Base-by-base conservation (phyloP, 306 rosid species). In the Dicorynia guianensis region DNA sequence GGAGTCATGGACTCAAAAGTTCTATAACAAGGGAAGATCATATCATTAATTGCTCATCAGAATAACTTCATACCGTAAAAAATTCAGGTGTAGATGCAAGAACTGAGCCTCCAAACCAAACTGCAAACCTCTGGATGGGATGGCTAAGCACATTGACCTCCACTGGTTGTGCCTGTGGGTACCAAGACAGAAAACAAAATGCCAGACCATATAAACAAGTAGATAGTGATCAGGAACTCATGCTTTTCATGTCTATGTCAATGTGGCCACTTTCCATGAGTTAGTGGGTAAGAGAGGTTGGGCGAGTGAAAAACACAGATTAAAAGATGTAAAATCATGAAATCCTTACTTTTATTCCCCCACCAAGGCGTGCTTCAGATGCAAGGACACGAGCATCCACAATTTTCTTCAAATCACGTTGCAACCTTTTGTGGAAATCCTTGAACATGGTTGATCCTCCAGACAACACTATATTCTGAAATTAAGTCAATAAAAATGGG, bases 381-480 rank as follows among this genome's bases (percentile, higher is more conserved):
- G 97, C 90, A 79, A 77, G 93, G 75, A 81, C 89, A 42, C 99
- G 96, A 11, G 97, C 87, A 84, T 96, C 99, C 56, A 96, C 99
- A 47, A 96, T 90, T 82, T 92, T 96, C 81, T 89, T 96, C 72
- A 96, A 56, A 80, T 96, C 99, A 71, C 99, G 95, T 72, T 96
- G 99, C 91, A 96, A 88, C 83, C 98, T 96, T 84, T 96, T 81
- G 72, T 87, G 92, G 80, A 96, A 96, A 91, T 96, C 99, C 88
- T 92, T 96, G 89, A 96, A 96, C 97, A 96, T 96, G 69, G 99
- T 96, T 78, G 99, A 96, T 48, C 99, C 99, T 58, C 99, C 99
- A 17, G 99, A 96, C 79, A 96, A 76, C 69, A 96, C 99, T 48
- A 96, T 82, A 81, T 96, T 96, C 99, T 96, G 92, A 75, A 83